phyloP scores from a whole-genome alignment of 768 basidiomycete species.

The Trichaptum fuscoviolaceum region DNA sequence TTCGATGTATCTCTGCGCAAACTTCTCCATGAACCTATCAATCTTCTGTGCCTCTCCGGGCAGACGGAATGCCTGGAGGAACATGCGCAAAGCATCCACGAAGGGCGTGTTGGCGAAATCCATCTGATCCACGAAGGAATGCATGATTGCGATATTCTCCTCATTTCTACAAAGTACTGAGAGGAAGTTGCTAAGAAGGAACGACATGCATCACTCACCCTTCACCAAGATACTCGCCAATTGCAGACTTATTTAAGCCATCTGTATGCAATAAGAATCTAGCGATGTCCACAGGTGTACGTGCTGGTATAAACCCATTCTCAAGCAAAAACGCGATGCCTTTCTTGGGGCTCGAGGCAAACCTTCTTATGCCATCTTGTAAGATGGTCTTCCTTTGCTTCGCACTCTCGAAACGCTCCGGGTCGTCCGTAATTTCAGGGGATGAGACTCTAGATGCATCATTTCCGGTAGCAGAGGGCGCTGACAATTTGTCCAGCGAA shows the following conservation, averaged over 20 bases:
- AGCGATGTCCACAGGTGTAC: constrained; percentile 73
- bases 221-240: constrained; percentile 98
- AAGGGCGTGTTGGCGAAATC: constrained; percentile 81
- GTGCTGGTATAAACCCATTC: constrained; percentile 76
- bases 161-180: constrained; percentile 57
- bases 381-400: constrained; percentile 95
- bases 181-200: background rate
- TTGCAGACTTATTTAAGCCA: constrained; percentile 91
- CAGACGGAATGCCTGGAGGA: constrained; percentile 92
- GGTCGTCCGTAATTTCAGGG: constrained; percentile 84
- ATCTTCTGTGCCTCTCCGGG: constrained; percentile 99
- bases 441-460: constrained; percentile 64
- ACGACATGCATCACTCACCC: constrained; percentile 52
- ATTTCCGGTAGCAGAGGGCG: constrained; percentile 34
- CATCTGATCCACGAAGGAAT: constrained; percentile 91
- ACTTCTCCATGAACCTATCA: constrained; percentile 98
- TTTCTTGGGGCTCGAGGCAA: constrained; percentile 97
- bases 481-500: constrained; percentile 50
- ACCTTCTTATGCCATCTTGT: constrained; percentile 93
- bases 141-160: constrained; percentile 89
- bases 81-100: constrained; percentile 83
- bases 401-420: constrained; percentile 87
- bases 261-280: constrained; percentile 82
- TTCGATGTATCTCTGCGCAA: constrained; percentile 93
- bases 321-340: constrained; percentile 88